Percentiles rank a stretch among this genome's conserved stretches.
Evolutionary conservation across 2,329 filamentous ascomycete genomes (phyloP).

Genomic region (Aspergillus quadricinctus): DNA sequence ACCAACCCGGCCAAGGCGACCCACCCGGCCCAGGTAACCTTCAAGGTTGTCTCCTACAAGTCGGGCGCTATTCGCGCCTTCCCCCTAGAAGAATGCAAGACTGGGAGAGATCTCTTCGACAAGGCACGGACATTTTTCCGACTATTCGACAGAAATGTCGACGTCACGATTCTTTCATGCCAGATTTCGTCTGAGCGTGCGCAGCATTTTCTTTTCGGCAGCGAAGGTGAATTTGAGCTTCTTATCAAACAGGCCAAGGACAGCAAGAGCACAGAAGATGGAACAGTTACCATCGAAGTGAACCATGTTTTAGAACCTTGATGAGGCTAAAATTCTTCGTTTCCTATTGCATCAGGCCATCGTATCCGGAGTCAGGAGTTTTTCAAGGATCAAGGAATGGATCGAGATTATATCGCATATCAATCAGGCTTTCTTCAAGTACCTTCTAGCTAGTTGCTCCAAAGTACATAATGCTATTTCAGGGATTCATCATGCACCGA

Average conservation of each 20-base stretch:
- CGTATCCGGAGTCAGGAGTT: background rate
- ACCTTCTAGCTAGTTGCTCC: background rate
- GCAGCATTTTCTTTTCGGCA: constrained; percentile 17
- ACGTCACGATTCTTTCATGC: constrained; percentile 14
- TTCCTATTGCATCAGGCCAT: background rate
- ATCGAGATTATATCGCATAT: background rate
- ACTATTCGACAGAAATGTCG: constrained; percentile 2
- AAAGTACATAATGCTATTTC: background rate
- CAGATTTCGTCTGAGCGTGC: constrained; percentile 8
- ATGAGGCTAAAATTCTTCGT: background rate
- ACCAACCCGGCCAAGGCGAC: background rate
- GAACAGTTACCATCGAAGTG: constrained; percentile 8
- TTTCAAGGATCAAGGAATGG: background rate
- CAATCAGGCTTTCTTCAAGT: background rate
- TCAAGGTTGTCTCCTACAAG: constrained; percentile 15
- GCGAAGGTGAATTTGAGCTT: constrained; percentile 17
- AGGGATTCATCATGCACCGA: background rate
- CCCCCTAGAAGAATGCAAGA: constrained; percentile 11
- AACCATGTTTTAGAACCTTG: constrained; percentile 3
- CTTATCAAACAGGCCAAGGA: constrained; percentile 14
- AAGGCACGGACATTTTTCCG: constrained; percentile 19
- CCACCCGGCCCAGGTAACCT: constrained; percentile 4
- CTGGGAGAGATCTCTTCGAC: constrained; percentile 14
- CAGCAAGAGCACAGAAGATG: background rate
- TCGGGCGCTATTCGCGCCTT: constrained; percentile 13